These are phyloP conservation scores for Theileria orientalis DNA, from an alignment of 169 alveolate genomes.

Conservation along the genomic window DNA sequence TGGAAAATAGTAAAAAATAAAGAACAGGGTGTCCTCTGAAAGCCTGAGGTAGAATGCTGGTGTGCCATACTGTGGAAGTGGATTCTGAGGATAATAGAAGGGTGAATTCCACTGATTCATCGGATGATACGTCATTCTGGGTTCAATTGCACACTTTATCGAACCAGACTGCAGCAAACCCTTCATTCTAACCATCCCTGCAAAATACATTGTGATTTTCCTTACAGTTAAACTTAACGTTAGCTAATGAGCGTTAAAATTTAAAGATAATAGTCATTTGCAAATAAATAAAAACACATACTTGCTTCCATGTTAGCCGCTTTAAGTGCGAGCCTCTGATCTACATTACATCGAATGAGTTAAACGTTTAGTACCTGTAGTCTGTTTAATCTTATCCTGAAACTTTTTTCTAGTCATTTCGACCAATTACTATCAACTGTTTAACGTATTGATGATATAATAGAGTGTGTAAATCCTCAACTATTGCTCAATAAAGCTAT, in stretches of 20 bases:
- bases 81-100: slow-evolving; percentile 15
- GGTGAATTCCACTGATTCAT: slow-evolving; percentile 11
- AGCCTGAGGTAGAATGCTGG: slow-evolving; percentile 50
- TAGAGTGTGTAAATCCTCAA: too few relatives aligned
- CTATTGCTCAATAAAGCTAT: too few relatives aligned
- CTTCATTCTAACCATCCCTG: slow-evolving; percentile 1
- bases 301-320: too few relatives aligned
- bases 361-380: too few relatives aligned
- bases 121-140: slow-evolving; percentile 20
- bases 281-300: not conserved
- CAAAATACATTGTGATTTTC: not conserved
- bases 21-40: slow-evolving; percentile 68
- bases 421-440: too few relatives aligned
- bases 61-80: slow-evolving; percentile 22
- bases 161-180: slow-evolving; percentile 5
- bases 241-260: too few relatives aligned
- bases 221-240: too few relatives aligned
- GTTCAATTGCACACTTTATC: slow-evolving; percentile 9
- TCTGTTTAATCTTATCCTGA: too few relatives aligned
- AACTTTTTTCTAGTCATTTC: too few relatives aligned
- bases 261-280: not conserved
- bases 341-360: too few relatives aligned
- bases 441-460: too few relatives aligned
- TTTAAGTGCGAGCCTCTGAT: too few relatives aligned
- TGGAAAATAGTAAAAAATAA: slow-evolving; percentile 67